phyloP scores from a whole-genome alignment of 2,329 filamentous ascomycete genomes.

The Diplodia intermedia region DNA sequence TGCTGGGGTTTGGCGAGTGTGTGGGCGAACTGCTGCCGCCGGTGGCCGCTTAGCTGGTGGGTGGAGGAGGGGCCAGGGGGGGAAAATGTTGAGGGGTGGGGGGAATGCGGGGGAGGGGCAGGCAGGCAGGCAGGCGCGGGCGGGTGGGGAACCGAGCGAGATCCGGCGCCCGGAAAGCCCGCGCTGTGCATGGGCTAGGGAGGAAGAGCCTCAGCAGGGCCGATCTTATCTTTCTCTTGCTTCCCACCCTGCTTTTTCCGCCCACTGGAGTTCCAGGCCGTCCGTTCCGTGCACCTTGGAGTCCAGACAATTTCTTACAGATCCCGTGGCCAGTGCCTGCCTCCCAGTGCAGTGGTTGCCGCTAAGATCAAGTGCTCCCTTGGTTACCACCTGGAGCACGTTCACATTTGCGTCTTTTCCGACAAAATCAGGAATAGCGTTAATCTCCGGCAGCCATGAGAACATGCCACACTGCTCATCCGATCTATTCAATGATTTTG shows the following conservation, averaged over 20 bases:
- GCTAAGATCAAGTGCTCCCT: not conserved
- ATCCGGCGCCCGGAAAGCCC: not conserved
- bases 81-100: not conserved
- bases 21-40: conserved; percentile 44
- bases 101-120: not conserved
- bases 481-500: not conserved
- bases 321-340: not conserved
- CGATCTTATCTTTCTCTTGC: not conserved
- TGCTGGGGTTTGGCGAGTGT: conserved; percentile 53
- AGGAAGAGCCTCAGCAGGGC: not conserved
- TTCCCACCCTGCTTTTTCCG: not conserved
- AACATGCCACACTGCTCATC: not conserved
- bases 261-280: too few relatives aligned
- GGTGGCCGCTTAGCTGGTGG: not conserved
- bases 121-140: not conserved
- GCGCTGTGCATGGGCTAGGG: too few relatives aligned
- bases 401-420: too few relatives aligned
- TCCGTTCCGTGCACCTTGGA: too few relatives aligned
- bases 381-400: too few relatives aligned
- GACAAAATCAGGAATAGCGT: too few relatives aligned
- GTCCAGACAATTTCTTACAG: not conserved
- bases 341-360: not conserved
- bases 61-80: too few relatives aligned
- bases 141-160: not conserved
- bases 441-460: too few relatives aligned